A percentile compares a stretch with the other conserved stretches of the same genome.
Conservation (phyloP, 2,329 filamentous ascomycete species). For the Saccharata proteae region DNA sequence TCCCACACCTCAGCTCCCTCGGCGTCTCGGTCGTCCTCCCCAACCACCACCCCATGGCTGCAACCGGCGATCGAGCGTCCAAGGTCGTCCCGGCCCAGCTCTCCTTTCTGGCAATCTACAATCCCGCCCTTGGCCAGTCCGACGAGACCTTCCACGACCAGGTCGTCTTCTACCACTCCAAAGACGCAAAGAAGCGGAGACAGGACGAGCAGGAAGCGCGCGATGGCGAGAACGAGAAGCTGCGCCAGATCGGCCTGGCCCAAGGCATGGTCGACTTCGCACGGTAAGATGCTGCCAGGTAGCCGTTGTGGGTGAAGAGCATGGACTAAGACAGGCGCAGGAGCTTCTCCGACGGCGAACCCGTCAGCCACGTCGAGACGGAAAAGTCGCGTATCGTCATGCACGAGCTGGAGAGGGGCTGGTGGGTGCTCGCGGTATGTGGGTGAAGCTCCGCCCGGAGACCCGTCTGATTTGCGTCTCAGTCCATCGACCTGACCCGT, state of each 20-base stretch:
- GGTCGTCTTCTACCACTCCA: conserved; percentile 84
- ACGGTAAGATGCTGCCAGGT: no score
- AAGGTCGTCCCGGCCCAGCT: conserved; percentile 65
- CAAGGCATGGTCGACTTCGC: conserved; percentile 95
- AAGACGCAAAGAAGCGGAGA: conserved; percentile 19
- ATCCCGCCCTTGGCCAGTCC: conserved; percentile 62
- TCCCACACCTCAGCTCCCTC: no score
- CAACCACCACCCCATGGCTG: conserved; percentile 3
- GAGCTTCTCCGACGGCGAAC: conserved; percentile 66
- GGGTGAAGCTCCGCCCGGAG: no score
- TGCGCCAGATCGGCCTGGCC: conserved; percentile 87
- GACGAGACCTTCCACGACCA: conserved; percentile 68
- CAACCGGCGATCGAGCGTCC: conserved; percentile 8
- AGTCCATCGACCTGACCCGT: conserved; percentile 74
- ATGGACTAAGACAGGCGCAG: conserved; percentile 28
- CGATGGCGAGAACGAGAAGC: conserved; percentile 69
- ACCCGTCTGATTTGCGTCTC: neutral
- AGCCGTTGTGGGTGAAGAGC: conserved; percentile 7
- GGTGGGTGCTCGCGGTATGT: conserved; percentile 89
- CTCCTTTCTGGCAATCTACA: conserved; percentile 89
- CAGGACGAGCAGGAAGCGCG: conserved; percentile 25
- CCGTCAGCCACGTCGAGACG: conserved; percentile 80
- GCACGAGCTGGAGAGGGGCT: conserved; percentile 76
- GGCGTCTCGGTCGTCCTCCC: neutral
- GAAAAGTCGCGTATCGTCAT: conserved; percentile 76